phyloP scores from a whole-genome alignment of 1,139 yeast genomes.

The Magnusiomyces fungicola region DNA sequence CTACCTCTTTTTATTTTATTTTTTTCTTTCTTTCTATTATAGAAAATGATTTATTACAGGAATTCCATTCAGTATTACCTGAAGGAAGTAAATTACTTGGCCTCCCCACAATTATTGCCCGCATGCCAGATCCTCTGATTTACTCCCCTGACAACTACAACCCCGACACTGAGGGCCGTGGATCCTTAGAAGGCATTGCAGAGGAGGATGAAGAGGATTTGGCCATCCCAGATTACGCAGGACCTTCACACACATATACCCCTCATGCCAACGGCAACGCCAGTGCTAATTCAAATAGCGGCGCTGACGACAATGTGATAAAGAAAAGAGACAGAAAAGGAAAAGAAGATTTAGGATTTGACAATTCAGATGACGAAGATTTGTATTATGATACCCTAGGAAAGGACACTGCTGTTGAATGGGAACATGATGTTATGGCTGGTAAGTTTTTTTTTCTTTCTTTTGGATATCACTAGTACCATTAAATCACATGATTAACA shows the following conservation, averaged over 20 bases:
- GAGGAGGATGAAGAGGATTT: conserved; percentile 12
- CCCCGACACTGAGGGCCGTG: too few relatives aligned
- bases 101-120: conserved; percentile 26
- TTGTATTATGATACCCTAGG: conserved; percentile 9
- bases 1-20: not conserved
- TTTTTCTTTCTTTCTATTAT: not conserved
- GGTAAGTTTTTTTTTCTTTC: conserved; percentile 1
- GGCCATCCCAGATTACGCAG: not conserved
- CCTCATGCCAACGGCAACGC: not conserved
- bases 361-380: conserved; percentile 10
- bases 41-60: conserved; percentile 22
- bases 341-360: not conserved
- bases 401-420: conserved; percentile 10
- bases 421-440: conserved; percentile 25
- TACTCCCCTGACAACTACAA: conserved; percentile 1
- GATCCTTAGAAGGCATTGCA: not conserved
- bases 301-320: not conserved
- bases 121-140: conserved; percentile 15
- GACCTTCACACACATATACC: not conserved
- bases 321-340: not conserved
- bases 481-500: conserved; percentile 21
- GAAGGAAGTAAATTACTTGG: conserved; percentile 21
- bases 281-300: not conserved
- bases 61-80: conserved; percentile 24
- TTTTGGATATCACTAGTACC: conserved; percentile 6